These are phyloP conservation scores for Exutisphaerella laricina DNA, from an alignment of 2,329 filamentous ascomycete genomes.

Conservation along the genomic window DNA sequence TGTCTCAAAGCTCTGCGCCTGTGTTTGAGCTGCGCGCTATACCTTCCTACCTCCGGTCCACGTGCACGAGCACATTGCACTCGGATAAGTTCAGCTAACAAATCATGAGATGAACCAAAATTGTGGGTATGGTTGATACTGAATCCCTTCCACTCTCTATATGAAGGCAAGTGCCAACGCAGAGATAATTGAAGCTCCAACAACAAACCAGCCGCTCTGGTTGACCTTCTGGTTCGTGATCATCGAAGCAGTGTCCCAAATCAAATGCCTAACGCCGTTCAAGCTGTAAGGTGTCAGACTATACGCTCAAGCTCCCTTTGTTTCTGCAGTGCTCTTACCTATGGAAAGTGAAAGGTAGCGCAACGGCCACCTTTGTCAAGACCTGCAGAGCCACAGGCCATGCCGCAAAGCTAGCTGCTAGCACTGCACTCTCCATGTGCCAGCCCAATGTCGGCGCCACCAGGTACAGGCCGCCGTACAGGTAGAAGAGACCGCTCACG, in stretches of 20 bases:
- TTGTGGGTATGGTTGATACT: too few relatives aligned
- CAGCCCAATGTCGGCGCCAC: constrained; percentile 68
- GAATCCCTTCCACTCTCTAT: constrained; percentile 10
- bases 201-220: constrained; percentile 58
- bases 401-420: constrained; percentile 60
- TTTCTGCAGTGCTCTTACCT: neutral
- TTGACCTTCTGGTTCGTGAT: constrained; percentile 61
- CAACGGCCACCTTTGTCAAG: constrained; percentile 52
- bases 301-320: neutral
- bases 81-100: too few relatives aligned
- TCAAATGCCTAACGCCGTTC: constrained; percentile 66
- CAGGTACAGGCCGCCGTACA: constrained; percentile 76
- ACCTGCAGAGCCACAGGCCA: constrained; percentile 57
- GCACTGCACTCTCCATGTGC: constrained; percentile 59
- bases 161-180: constrained; percentile 45
- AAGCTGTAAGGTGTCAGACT: constrained; percentile 33
- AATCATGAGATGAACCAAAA: too few relatives aligned
- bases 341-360: constrained; percentile 64
- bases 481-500: constrained; percentile 69
- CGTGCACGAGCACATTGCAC: too few relatives aligned
- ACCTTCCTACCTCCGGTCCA: too few relatives aligned
- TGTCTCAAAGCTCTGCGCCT: too few relatives aligned
- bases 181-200: constrained; percentile 51
- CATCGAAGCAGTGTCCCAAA: constrained; percentile 60
- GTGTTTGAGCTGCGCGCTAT: too few relatives aligned